Conservation (phyloP, 225 moss, liverwort and hornwort genomes). For the Climacium dendroides region DNA sequence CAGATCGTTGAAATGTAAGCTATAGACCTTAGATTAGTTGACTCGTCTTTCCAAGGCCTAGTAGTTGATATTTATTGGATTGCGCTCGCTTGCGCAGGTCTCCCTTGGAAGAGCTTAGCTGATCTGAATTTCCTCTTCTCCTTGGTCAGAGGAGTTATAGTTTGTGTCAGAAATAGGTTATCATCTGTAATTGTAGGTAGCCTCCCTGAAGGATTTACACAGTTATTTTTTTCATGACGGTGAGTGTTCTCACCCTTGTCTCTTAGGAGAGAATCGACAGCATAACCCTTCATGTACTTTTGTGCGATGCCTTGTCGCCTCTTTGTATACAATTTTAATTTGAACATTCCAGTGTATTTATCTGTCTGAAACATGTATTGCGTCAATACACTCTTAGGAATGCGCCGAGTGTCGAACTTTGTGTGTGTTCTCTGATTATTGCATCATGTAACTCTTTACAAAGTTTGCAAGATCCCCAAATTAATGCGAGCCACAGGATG, state of each 20-base stretch:
- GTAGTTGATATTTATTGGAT: too few species aligned
- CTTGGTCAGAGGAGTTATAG: not conserved
- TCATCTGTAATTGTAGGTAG: conserved; percentile 36
- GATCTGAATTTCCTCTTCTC: conserved; percentile 3
- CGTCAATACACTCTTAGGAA: not conserved
- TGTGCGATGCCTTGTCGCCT: conserved; percentile 26
- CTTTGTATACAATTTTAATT: conserved; percentile 16
- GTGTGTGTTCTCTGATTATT: not conserved
- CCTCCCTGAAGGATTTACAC: not conserved
- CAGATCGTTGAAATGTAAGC: not conserved
- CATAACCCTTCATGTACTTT: conserved; percentile 9
- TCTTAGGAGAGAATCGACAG: conserved; percentile 5
- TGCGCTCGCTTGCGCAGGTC: conserved; percentile 6
- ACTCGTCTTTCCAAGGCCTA: too few species aligned
- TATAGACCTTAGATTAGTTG: not conserved
- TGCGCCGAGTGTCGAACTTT: not conserved
- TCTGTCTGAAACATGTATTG: not conserved
- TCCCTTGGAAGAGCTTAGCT: conserved; percentile 36
- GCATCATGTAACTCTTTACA: not conserved
- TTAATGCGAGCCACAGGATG: not conserved
- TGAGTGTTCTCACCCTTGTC: conserved; percentile 11
- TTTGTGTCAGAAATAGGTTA: not conserved
- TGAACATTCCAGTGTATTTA: conserved; percentile 4
- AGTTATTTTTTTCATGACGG: not conserved
- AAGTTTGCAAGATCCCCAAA: not conserved